Conservation (phyloP, 805 yeast genomes). For the Candida anglica region DNA sequence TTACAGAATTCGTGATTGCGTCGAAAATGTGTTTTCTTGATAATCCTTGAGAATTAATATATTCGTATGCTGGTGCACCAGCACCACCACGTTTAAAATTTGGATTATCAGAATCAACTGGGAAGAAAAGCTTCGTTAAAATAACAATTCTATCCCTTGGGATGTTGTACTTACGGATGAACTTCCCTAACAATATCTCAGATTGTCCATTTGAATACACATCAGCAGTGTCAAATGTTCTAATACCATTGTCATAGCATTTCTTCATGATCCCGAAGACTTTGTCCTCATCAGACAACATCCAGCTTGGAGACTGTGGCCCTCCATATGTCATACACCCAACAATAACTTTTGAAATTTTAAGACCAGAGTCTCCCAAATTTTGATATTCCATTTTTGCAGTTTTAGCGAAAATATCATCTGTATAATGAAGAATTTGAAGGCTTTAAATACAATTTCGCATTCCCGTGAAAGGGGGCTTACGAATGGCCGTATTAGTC, state of each 20-base stretch:
- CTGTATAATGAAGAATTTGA: too few relatives aligned
- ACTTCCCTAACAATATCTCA: slow-evolving; percentile 16
- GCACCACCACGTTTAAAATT: too few relatives aligned
- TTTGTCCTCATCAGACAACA: slow-evolving; percentile 21
- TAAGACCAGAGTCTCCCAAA: slow-evolving; percentile 44
- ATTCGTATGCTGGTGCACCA: slow-evolving; percentile 7
- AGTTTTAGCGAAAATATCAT: too few relatives aligned
- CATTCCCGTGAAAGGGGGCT: too few relatives aligned
- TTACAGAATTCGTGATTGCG: slow-evolving; percentile 36
- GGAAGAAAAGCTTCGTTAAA: slow-evolving; percentile 12
- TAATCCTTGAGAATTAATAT: slow-evolving; percentile 32
- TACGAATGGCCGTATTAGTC: too few relatives aligned
- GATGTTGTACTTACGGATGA: slow-evolving; percentile 16
- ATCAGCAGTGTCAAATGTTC: slow-evolving; percentile 22
- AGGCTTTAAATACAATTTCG: too few relatives aligned
- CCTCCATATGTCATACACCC: slow-evolving; percentile 55
- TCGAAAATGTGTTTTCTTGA: slow-evolving; percentile 44
- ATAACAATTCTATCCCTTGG: slow-evolving; percentile 17
- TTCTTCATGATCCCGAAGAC: slow-evolving; percentile 21
- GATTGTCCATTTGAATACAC: slow-evolving; percentile 17
- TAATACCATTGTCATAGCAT: slow-evolving; percentile 18
- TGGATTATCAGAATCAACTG: slow-evolving; percentile 9
- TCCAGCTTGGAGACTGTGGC: slow-evolving; percentile 33
- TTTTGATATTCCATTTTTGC: slow-evolving; percentile 3
- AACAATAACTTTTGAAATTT: slow-evolving; percentile 45